phyloP scores from a whole-genome alignment of 768 basidiomycete species.

The Pisolithus orientalis region DNA sequence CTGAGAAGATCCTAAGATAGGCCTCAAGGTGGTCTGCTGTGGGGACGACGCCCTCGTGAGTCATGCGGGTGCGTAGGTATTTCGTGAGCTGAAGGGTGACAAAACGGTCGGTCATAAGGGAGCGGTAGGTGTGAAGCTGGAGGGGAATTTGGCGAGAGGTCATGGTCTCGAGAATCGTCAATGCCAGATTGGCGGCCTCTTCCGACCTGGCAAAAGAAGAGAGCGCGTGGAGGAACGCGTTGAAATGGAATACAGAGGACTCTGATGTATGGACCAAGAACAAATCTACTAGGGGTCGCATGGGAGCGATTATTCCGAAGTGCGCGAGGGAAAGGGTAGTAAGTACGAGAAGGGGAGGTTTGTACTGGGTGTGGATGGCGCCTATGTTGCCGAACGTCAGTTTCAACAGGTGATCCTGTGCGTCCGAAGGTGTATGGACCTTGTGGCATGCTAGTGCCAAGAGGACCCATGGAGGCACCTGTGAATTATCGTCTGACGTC shows the following conservation, averaged over 20 bases:
- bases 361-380: conserved; percentile 24
- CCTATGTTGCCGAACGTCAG: conserved; percentile 38
- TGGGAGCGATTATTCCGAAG: conserved; percentile 40
- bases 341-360: conserved; percentile 42
- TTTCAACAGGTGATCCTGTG: conserved; percentile 35
- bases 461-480: conserved; percentile 43
- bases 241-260: conserved; percentile 35
- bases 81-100: conserved; percentile 46
- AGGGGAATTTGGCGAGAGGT: conserved; percentile 37
- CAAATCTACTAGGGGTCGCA: conserved; percentile 38
- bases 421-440: conserved; percentile 41
- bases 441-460: conserved; percentile 44
- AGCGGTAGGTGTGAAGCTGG: conserved; percentile 34
- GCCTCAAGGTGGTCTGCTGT: conserved; percentile 40
- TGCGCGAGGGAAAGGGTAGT: conserved; percentile 43
- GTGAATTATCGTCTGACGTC: not conserved
- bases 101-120: conserved; percentile 44
- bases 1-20: conserved; percentile 42
- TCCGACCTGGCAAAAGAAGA: conserved; percentile 37
- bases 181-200: conserved; percentile 33
- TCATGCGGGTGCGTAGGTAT: conserved; percentile 39
- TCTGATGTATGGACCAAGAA: conserved; percentile 31
- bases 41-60: conserved; percentile 34
- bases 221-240: conserved; percentile 48
- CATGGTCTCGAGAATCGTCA: conserved; percentile 43